phyloP scores from a whole-genome alignment of 371 early-diverging fungal species.

The Sporodiniella umbellata region DNA sequence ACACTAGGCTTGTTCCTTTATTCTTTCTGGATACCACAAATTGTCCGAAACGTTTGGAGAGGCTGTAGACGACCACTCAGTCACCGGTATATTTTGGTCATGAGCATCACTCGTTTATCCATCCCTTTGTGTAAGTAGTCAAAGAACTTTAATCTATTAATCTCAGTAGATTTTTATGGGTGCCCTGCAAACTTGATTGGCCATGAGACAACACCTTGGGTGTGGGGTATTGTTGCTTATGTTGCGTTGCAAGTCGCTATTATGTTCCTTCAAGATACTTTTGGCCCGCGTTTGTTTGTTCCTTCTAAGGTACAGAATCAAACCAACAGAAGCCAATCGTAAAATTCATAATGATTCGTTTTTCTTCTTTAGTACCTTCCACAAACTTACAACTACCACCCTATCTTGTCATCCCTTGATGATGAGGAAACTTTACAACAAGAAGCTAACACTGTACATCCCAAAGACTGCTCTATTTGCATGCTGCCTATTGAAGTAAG shows the following conservation, averaged over 20 bases:
- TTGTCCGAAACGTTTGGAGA: conserved; percentile 60
- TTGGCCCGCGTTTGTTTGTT: conserved; percentile 75
- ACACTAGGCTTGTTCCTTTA: conserved; percentile 51
- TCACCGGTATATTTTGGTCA: conserved; percentile 57
- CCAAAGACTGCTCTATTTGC: conserved; percentile 74
- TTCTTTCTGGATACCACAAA: conserved; percentile 85
- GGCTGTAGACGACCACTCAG: conserved; percentile 63
- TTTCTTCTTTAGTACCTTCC: conserved; percentile 60
- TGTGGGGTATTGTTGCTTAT: conserved; percentile 55
- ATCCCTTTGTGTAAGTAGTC: conserved; percentile 55
- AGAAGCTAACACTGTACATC: conserved; percentile 1
- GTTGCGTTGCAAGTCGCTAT: conserved; percentile 57
- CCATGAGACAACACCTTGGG: conserved; percentile 49
- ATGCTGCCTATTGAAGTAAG: conserved; percentile 60
- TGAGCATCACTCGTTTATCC: conserved; percentile 59
- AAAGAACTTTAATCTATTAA: neutral
- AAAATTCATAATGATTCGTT: no score
- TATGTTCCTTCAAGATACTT: conserved; percentile 64
- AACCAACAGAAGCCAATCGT: no score
- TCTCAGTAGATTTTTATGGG: conserved; percentile 48
- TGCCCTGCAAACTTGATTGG: conserved; percentile 61
- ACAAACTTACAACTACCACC: conserved; percentile 70
- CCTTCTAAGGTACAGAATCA: conserved; percentile 54
- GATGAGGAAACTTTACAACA: conserved; percentile 34
- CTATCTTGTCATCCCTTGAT: conserved; percentile 47